Evolutionary conservation across 78 protist species (phyloP).

Genomic region (Polysphondylium violaceum): DNA sequence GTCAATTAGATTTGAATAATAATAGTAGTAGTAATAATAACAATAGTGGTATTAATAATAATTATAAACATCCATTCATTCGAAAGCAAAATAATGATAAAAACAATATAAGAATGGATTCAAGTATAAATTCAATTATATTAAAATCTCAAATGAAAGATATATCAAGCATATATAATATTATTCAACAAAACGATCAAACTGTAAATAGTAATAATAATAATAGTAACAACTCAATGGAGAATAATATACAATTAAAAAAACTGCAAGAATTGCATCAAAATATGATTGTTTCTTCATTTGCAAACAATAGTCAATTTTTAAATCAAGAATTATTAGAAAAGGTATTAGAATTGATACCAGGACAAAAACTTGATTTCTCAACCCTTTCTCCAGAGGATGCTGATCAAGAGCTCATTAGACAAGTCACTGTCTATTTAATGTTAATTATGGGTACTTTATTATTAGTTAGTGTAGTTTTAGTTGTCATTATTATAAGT

Average conservation of each 20-base stretch:
- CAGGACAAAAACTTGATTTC: neutral
- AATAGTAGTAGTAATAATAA: constrained; percentile 25
- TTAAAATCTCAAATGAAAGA: constrained; percentile 28
- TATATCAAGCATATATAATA: constrained; percentile 10
- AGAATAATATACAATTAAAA: neutral
- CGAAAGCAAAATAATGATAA: neutral
- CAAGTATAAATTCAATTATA: neutral
- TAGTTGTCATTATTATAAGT: constrained; percentile 38
- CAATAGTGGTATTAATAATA: constrained; percentile 26
- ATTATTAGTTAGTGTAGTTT: constrained; percentile 44
- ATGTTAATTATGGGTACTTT: constrained; percentile 53
- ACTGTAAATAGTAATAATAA: neutral
- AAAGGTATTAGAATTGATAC: constrained; percentile 30
- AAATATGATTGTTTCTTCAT: neutral
- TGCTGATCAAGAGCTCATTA: constrained; percentile 61
- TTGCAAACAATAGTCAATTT: constrained; percentile 1
- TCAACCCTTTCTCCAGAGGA: constrained; percentile 38
- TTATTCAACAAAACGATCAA: neutral
- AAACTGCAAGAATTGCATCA: constrained; percentile 12
- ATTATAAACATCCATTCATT: neutral
- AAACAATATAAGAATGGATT: neutral
- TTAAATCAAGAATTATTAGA: constrained; percentile 1
- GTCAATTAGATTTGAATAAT: constrained; percentile 15
- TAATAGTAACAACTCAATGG: neutral
- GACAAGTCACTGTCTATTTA: constrained; percentile 42